phyloP scores from a whole-genome alignment of 1,139 yeast species.

The Magnusiomyces magnusii region DNA sequence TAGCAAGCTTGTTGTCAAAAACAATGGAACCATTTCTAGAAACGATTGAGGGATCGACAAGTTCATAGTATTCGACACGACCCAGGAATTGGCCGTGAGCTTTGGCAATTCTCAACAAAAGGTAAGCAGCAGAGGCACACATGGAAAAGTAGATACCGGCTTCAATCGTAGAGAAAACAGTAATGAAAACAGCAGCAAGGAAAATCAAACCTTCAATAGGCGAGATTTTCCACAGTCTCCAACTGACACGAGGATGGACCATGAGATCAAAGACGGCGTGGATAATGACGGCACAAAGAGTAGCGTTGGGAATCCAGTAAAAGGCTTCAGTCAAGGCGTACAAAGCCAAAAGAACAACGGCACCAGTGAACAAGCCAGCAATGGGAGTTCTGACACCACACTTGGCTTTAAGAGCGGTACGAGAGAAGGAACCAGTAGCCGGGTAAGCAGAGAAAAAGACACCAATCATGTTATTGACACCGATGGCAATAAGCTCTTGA shows the following conservation, averaged over 20 bases:
- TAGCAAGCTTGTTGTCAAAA: neutral
- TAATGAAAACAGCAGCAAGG: conserved; percentile 64
- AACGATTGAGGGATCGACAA: conserved; percentile 43
- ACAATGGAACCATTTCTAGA: conserved; percentile 73
- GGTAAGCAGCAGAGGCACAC: conserved; percentile 69
- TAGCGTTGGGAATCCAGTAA: conserved; percentile 45
- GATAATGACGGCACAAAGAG: conserved; percentile 78
- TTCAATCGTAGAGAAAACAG: conserved; percentile 78
- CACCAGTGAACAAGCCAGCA: conserved; percentile 88
- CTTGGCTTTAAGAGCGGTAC: conserved; percentile 89
- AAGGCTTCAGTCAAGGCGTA: conserved; percentile 46
- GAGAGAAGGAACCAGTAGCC: conserved; percentile 94
- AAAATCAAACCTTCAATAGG: conserved; percentile 78
- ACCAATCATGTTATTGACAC: conserved; percentile 83
- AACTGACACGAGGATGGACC: conserved; percentile 63
- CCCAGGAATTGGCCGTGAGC: conserved; percentile 84
- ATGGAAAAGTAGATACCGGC: conserved; percentile 87
- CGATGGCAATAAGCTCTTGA: conserved; percentile 92
- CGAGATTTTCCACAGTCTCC: conserved; percentile 64
- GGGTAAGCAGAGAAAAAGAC: conserved; percentile 93
- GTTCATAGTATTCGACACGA: conserved; percentile 40
- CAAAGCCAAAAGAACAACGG: conserved; percentile 76
- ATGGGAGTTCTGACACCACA: conserved; percentile 95
- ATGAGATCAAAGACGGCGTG: conserved; percentile 92
- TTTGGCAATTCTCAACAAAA: conserved; percentile 67